Conservation (phyloP, 768 basidiomycete species). For the Tulasnella sp. region DNA sequence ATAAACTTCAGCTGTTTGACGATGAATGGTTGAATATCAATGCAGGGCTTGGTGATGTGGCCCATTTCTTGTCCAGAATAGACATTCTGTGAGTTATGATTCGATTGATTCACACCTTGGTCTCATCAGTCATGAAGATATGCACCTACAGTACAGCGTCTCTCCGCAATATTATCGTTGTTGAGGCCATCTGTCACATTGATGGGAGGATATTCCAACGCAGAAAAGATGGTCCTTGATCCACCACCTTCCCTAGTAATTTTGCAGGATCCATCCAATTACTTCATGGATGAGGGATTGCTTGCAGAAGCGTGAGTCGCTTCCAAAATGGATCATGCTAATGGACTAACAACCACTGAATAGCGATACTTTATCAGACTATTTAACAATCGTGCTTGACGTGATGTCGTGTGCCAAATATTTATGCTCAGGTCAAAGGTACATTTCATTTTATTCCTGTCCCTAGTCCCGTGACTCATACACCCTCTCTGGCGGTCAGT, state of each 20-base stretch:
- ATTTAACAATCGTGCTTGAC: constrained; percentile 11
- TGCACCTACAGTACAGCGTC: neutral
- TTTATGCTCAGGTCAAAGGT: neutral
- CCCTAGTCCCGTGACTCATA: neutral
- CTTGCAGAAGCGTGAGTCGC: constrained; percentile 17
- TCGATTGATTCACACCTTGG: constrained; percentile 40
- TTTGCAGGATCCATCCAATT: constrained; percentile 46
- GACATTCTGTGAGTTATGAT: constrained; percentile 37
- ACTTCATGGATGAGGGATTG: constrained; percentile 28
- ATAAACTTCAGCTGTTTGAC: constrained; percentile 34
- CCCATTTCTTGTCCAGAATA: constrained; percentile 32
- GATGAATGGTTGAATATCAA: constrained; percentile 33
- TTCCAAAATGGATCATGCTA: constrained; percentile 22
- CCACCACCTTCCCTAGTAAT: constrained; percentile 41
- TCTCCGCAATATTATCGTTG: constrained; percentile 29
- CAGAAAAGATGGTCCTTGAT: constrained; percentile 28
- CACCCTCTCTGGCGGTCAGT: constrained; percentile 21
- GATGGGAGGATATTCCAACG: constrained; percentile 19
- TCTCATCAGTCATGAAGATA: constrained; percentile 37
- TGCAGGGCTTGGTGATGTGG: constrained; percentile 30
- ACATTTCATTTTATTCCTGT: neutral
- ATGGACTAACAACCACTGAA: constrained; percentile 11
- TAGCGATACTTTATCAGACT: constrained; percentile 11
- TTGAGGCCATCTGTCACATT: no score
- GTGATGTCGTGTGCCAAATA: constrained; percentile 10